Percentiles rank a stretch among this genome's conserved stretches.
These are phyloP conservation scores for Malassezia nana DNA, from an alignment of 1,284 basidiomycete species.

Conservation along the genomic window DNA sequence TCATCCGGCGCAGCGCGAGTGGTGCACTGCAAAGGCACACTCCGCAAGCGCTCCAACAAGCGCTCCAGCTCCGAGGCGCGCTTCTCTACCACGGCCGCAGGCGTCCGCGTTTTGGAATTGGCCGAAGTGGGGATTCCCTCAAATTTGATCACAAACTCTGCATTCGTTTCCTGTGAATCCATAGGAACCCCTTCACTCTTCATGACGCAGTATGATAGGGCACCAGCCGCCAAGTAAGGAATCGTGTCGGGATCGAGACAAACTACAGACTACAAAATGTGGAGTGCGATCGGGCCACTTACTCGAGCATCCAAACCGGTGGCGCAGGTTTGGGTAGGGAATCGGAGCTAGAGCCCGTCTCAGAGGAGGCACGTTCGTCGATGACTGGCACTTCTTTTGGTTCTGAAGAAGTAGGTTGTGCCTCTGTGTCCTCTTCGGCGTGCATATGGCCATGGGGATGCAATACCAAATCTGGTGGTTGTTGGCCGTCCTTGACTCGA, in stretches of 20 bases:
- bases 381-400: background rate
- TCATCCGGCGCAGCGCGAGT: constrained; percentile 24
- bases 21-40: constrained; percentile 31
- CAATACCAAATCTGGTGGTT: background rate
- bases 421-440: background rate
- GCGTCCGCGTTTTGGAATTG: constrained; percentile 18
- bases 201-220: background rate
- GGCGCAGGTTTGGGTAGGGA: background rate
- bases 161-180: background rate
- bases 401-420: background rate
- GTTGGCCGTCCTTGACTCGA: background rate
- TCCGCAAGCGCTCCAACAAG: constrained; percentile 22
- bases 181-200: background rate
- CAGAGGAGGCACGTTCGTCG: background rate
- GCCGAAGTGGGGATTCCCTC: constrained; percentile 3
- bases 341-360: background rate
- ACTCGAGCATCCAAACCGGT: background rate
- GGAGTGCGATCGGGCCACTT: background rate
- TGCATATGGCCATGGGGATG: background rate
- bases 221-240: no score
- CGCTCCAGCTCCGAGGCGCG: constrained; percentile 24
- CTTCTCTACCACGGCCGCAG: constrained; percentile 18
- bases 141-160: constrained; percentile 17
- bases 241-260: no score
- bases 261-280: background rate